Conservation (phyloP, 106 monocot genomes). For the Phalaenopsis equestris region DNA sequence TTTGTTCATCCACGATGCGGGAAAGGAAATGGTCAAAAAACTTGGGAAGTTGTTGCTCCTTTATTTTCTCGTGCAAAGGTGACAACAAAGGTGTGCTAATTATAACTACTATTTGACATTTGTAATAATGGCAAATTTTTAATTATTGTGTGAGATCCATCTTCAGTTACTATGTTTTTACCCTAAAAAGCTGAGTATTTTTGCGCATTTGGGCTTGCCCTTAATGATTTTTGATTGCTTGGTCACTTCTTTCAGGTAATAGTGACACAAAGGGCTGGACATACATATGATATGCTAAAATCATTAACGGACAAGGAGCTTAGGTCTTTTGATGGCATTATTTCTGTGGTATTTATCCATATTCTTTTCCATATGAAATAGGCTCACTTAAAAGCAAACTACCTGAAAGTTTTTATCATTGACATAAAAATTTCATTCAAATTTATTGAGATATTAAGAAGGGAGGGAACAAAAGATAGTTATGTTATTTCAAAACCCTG, state of each 20-base stretch:
- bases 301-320: slow-evolving; percentile 54
- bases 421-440: neutral
- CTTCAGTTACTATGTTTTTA: neutral
- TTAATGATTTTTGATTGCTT: neutral
- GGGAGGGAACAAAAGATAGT: neutral
- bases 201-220: neutral
- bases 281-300: slow-evolving; percentile 58
- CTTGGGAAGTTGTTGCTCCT: slow-evolving; percentile 75
- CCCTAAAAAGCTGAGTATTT: neutral
- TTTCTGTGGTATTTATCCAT: slow-evolving; percentile 55
- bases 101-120: neutral
- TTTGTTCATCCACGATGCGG: slow-evolving; percentile 91
- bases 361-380: neutral
- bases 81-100: slow-evolving; percentile 42
- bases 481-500: neutral
- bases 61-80: slow-evolving; percentile 73
- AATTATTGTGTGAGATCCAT: neutral
- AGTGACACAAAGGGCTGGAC: slow-evolving; percentile 75
- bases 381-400: neutral
- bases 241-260: slow-evolving; percentile 40
- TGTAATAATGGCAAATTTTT: neutral
- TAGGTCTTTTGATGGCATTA: slow-evolving; percentile 70
- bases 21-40: slow-evolving; percentile 56
- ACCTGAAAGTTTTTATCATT: neutral
- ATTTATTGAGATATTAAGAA: slow-evolving; percentile 6